Evolutionary conservation across 345 rosid genomes (phyloP), one percentile per base, ranked within the genome.

Genomic region (Ceriops decandra): DNA sequence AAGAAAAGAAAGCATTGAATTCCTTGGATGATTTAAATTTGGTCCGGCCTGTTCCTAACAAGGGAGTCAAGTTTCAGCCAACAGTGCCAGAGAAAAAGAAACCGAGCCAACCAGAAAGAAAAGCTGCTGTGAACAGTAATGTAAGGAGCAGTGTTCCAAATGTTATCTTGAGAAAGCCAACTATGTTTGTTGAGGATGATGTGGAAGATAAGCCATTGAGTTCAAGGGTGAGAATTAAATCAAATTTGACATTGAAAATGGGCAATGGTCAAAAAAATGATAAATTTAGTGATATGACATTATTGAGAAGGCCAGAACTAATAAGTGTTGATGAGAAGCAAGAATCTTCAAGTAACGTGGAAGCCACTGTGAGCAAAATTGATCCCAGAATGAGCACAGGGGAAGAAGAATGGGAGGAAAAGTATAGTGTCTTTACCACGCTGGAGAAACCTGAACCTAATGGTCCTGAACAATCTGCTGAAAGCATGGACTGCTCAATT

Each of bases 161-260:
- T 84, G 95, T 91, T 77, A 85, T 88, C 61, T 78, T 95, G 85
- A 86, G 97, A 74, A 95, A 87, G 81, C 97, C 95, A 7, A 70
- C 78, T 56, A 20, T 85, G 31, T 81, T 76, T 69, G 85, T 85
- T 57, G 86, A 72, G 72, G 88, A 76, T 72, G 90, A 79, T 49
- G 84, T 74, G 15, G 80, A 81, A 57, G 87, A 85, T 64, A 84
- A 74, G 69, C 86, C 82, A 33, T 84, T 60, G 5, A 65, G 42
- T 75, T 67, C 91, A 28, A 86, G 79, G 77, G 72, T 87, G 78
- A 83, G 81, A 60, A 81, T 89, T 67, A 80, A 78, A 67, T 84
- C 87, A 16, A 95, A 88, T 80, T 82, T 91, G 80, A 88, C 91
- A 10, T 51, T 87, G 73, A 84, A 74, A 73, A 80, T 88, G 93